These are phyloP conservation scores for Kwoniella newhampshirensis DNA, from an alignment of 768 basidiomycete genomes.

Conservation along the genomic window DNA sequence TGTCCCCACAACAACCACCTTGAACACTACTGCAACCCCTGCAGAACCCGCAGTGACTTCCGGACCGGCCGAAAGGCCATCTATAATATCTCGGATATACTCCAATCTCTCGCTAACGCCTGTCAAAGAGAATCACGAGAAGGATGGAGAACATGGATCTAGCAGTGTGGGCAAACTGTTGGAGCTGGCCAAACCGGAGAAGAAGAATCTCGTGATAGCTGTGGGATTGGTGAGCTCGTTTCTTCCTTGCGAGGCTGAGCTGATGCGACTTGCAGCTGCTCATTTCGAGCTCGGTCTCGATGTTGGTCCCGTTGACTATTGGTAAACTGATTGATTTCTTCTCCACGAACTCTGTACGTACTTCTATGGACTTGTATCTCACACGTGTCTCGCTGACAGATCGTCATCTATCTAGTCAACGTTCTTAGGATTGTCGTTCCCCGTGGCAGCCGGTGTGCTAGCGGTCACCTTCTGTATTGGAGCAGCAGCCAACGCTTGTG, in stretches of 20 bases:
- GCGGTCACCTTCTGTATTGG: slow-evolving; percentile 80
- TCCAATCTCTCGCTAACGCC: slow-evolving; percentile 19
- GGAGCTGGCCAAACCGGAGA: slow-evolving; percentile 77
- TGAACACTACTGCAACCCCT: too few relatives aligned
- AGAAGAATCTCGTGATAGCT: slow-evolving; percentile 70
- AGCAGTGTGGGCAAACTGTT: slow-evolving; percentile 56
- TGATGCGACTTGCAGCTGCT: slow-evolving; percentile 60
- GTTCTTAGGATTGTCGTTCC: slow-evolving; percentile 74
- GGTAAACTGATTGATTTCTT: slow-evolving; percentile 95
- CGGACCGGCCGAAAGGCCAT: neutral
- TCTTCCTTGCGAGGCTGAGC: neutral
- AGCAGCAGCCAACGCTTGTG: slow-evolving; percentile 78
- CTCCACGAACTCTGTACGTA: slow-evolving; percentile 66
- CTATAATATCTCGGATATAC: slow-evolving; percentile 16
- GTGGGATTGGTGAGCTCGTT: slow-evolving; percentile 60
- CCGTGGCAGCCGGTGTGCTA: slow-evolving; percentile 73
- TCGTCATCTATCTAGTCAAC: too few relatives aligned
- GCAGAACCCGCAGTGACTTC: too few relatives aligned
- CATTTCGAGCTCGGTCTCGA: slow-evolving; percentile 83
- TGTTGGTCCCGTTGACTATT: slow-evolving; percentile 89
- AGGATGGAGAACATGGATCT: slow-evolving; percentile 5
- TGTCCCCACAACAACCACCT: too few relatives aligned
- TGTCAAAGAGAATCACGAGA: slow-evolving; percentile 12
- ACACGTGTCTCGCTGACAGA: slow-evolving; percentile 2
- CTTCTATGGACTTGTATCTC: neutral